Evolutionary conservation across 2,329 filamentous ascomycete genomes (phyloP), one percentile per base, ranked within the genome.

Genomic region (Ceratocystis harringtonii): DNA sequence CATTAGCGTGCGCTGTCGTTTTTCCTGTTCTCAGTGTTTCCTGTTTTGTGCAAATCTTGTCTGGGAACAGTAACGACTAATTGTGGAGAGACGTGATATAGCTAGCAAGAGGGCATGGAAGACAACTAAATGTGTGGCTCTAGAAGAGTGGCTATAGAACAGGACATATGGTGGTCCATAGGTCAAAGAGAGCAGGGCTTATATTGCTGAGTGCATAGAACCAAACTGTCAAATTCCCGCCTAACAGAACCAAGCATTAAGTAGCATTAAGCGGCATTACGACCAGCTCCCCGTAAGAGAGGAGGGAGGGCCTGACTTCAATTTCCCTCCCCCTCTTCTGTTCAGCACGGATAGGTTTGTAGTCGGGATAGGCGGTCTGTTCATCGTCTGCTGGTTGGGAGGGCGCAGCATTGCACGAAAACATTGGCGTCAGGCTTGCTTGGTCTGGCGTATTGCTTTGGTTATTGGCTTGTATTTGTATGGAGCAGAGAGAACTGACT

Each of bases 41-140:
- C 28, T 17, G 52, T 57, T 32, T 57, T 57, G n/a, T 57, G 52
- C 28, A 57, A 57, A 57, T 57, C 52, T 57, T 57, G 50, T 36
- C 22, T 30, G 32, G 22, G 52, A 57, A 30, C 28, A 30, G 52
- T 30, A 2, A 30, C 5, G 17, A 57, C 15, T 28, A 50, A 19
- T 50, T 50, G 45, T 25, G 45, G 45, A 22, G 45, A 50, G 48
- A 25, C 8, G 8, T 22, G 48, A 25, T 12, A 41, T 41, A 41
- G 10, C 36, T 25, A 22, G 19, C 19, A 25, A 52, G 48, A 41
- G 48, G 48, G 19, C 48, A 19, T 52, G 25, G 12, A 7, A 17
- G 0, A 32, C 7, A 57, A 25, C 4, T 15, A 52, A 52, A 25
- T 25, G 22, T 25, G 22, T 25, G 22, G 22, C 22, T 25, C 22